Evolutionary conservation across 805 yeast species (phyloP), one percentile per base, ranked within the genome.

Genomic region (Citeromyces matritensis): DNA sequence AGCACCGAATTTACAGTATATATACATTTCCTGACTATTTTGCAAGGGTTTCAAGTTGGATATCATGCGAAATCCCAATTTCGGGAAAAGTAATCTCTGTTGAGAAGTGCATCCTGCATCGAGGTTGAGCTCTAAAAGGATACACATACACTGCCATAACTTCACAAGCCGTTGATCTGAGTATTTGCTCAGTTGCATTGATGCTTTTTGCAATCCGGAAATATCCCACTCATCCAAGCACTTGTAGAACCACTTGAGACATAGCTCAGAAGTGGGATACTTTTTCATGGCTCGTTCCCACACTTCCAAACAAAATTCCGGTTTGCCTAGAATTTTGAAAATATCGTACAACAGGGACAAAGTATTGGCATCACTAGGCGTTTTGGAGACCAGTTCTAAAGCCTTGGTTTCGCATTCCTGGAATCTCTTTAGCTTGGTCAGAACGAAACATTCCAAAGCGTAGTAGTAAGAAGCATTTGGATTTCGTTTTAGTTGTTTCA

Each of bases 11-110:
- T 60, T 53, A 3, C 71, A 73, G 35, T 63, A 63, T 2, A 83
- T 68, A 39, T 57, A 82, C 3, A 65, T 53, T 37, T 85, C 93
- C 41, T 83, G 93, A 6, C 77, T 69, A 13, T 60, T 56, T 26
- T 55, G 40, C 29, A 62, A 56, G 1, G 88, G 82, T 28, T 57
- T 54, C 11, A 64, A 45, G n/a, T 51, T 50, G 19, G 65, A 71
- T 19, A 79, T 47, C 38, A 77, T 47, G 39, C 75, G 70, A 35
- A 61, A 43, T 0, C 84, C 86, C 23, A 84, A 53, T 35, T 63
- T 56, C 1, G 82, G 75, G 37, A 69, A 69, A 25, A 84, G 50
- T 25, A 48, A 55, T 31, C 45, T 43, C 39, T 73, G 80, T 34
- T 66, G 57, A 1, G 54, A 58, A 4, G 60, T 42, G 21, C 21